Conservation (phyloP, 164 flowering plant genomes). For the Piper longum region DNA sequence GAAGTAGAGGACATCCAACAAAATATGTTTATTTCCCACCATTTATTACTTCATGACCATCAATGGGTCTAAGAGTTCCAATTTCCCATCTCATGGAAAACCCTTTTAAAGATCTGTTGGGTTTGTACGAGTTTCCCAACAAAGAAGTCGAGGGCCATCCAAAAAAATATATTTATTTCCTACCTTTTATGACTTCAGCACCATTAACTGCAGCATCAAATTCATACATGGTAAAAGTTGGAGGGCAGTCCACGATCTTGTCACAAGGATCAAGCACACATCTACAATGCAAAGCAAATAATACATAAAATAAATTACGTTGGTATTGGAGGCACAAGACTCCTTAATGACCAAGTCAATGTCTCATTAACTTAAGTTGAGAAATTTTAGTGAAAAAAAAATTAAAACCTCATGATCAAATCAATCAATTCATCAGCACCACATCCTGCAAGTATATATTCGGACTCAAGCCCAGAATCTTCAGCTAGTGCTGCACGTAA, state of each 20-base stretch:
- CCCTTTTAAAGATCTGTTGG: too few species aligned
- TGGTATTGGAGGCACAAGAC: too few species aligned
- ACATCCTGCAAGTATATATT: constrained; percentile 89
- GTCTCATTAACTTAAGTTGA: neutral
- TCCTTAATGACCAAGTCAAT: neutral
- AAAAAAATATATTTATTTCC: too few species aligned
- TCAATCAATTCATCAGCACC: constrained; percentile 98
- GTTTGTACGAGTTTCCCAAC: too few species aligned
- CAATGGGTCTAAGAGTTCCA: too few species aligned
- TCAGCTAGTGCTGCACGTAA: constrained; percentile 86
- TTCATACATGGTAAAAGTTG: constrained; percentile 99
- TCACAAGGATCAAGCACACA: constrained; percentile 98
- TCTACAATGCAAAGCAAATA: constrained; percentile 22
- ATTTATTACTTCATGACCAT: too few species aligned
- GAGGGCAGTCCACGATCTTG: constrained; percentile 96
- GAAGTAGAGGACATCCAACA: too few species aligned
- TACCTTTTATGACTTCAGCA: constrained; percentile 81
- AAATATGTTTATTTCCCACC: too few species aligned
- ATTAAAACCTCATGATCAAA: constrained; percentile 73
- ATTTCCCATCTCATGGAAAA: too few species aligned
- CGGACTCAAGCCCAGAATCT: constrained; percentile 88
- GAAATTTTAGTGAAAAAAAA: neutral
- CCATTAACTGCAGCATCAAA: constrained; percentile 98
- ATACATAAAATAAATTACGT: neutral
- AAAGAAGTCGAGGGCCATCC: neutral